Conservation (phyloP, 805 yeast species). For the Barnettozyma botsteinii region DNA sequence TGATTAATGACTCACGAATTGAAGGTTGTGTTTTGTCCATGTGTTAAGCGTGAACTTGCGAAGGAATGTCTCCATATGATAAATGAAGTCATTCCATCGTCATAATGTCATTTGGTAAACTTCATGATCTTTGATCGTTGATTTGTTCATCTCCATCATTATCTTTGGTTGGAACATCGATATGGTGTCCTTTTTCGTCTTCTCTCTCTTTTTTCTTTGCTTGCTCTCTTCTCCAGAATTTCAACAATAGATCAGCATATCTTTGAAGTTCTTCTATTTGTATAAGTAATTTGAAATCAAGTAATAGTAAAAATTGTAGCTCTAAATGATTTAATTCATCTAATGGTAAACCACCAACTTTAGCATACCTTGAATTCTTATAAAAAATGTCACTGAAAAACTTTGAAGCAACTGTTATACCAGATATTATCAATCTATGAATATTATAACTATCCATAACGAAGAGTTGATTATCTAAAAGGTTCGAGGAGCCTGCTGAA, state of each 20-base stretch:
- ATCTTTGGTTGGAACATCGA: not conserved
- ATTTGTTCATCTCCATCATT: constrained; percentile 7
- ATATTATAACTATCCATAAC: constrained; percentile 96
- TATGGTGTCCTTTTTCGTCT: not conserved
- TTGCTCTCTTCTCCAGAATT: constrained; percentile 74
- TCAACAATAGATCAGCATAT: constrained; percentile 79
- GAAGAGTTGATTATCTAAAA: constrained; percentile 53
- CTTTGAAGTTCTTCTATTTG: constrained; percentile 85
- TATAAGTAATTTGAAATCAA: constrained; percentile 84
- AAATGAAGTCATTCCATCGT: no score
- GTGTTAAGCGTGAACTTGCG: no score
- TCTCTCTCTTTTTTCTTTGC: constrained; percentile 9
- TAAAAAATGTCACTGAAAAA: constrained; percentile 92
- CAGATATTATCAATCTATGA: constrained; percentile 89
- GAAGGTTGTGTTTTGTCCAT: no score
- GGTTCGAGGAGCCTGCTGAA: not conserved
- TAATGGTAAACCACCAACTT: constrained; percentile 90
- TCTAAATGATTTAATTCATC: constrained; percentile 92
- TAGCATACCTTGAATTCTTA: constrained; percentile 90
- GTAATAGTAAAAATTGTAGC: constrained; percentile 74
- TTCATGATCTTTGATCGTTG: not conserved
- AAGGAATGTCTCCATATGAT: no score
- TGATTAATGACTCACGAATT: no score
- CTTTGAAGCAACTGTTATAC: constrained; percentile 92
- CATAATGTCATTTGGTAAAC: not conserved